phyloP scores from a whole-genome alignment of 129 eudicot genomes.

The Kitagawia praeruptora region DNA sequence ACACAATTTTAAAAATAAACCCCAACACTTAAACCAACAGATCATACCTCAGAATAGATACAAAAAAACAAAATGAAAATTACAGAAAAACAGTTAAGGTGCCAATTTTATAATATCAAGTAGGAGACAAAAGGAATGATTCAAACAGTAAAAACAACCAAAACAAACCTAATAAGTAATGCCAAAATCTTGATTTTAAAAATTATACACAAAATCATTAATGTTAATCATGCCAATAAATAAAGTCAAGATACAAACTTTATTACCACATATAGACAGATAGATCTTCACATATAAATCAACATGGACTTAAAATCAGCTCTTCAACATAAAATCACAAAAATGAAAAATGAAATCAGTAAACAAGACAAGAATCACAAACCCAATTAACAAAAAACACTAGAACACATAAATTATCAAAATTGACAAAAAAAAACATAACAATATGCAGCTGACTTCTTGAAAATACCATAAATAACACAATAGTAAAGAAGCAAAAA shows the following conservation, averaged over 20 bases:
- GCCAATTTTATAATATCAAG: not conserved
- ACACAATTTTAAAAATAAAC: not conserved
- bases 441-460: slow-evolving; percentile 17
- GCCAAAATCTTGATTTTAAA: slow-evolving; percentile 17
- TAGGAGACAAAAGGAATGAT: slow-evolving; percentile 21
- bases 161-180: slow-evolving; percentile 18
- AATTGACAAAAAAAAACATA: slow-evolving; percentile 4
- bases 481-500: not conserved
- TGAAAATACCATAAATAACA: not conserved
- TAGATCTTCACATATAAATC: slow-evolving; percentile 20
- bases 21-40: not conserved
- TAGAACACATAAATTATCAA: not conserved
- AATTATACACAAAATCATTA: slow-evolving; percentile 28
- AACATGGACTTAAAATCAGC: not conserved
- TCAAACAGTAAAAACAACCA: slow-evolving; percentile 9
- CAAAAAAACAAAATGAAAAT: slow-evolving; percentile 1
- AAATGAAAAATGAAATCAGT: not conserved
- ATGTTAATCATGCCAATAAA: not conserved
- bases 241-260: slow-evolving; percentile 8
- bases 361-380: slow-evolving; percentile 5
- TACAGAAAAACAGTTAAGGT: not conserved
- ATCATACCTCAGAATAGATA: not conserved
- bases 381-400: slow-evolving; percentile 14
- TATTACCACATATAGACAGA: slow-evolving; percentile 8
- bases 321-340: not conserved